Base-by-base conservation (phyloP, 2,329 filamentous ascomycete species). In the Exophiala aquamarina region DNA sequence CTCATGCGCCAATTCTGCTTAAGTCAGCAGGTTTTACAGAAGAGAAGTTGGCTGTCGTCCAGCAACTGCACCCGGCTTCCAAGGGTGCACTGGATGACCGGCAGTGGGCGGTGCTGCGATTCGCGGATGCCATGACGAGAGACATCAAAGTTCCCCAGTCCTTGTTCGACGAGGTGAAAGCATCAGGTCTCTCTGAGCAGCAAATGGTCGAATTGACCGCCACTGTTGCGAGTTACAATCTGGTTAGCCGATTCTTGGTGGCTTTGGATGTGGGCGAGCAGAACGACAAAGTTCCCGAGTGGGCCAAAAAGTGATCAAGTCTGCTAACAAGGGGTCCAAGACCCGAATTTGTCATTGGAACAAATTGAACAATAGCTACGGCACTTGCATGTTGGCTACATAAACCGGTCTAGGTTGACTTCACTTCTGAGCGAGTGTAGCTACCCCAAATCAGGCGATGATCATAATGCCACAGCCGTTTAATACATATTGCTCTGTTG, bases 201-300 rank as follows among this genome's bases (percentile, higher is more conserved):
- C 86, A 92, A 69, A 76, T 93, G 44, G 87, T 94, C 2, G 89
- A 95, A 72, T 76, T 94, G 56, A 92, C 87, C 33, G 83, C 86
- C 21, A 90, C 86, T n/a, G 80, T 92, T 48, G 87, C 87, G n/a
- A 83, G 81, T 45, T 95, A 94, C 65, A 95, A 95, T 66, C 91
- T 88, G 62, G 89, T 95, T 14, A 91, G 86, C 65, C 78, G 89
- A 19, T 91, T 95, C 59, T 66, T 95, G 58, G 88, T 95, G 7
- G 89, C 89, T 9, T 66, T 95, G 49, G 86, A 95, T 69, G 87
- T 73, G 31, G 70, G 70, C 2, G 70, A 73, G 60, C 67, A 67
- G 45, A 72, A 72, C 55, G 63, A 47, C 9, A 63, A 59, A 38
- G 57, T 31, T 11, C 57, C 57, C 4, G 53, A 56, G 18, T 54